Percentiles rank a stretch among this genome's conserved stretches.
These are phyloP conservation scores for Aspergillus tamarii DNA, from an alignment of 2,329 filamentous ascomycete species.

Conservation along the genomic window DNA sequence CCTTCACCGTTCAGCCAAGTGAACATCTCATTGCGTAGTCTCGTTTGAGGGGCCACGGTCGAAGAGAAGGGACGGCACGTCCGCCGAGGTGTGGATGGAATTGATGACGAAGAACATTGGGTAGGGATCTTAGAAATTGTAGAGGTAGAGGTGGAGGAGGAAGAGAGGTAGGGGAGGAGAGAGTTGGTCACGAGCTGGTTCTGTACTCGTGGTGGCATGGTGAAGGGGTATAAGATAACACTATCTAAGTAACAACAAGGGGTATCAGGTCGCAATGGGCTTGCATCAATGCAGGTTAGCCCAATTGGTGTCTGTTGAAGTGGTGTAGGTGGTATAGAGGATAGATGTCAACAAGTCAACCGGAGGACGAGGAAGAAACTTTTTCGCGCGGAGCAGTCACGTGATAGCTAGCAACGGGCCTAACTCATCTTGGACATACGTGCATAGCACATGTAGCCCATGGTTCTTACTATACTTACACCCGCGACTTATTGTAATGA, in stretches of 20 bases:
- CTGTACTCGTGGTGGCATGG: slow-evolving; percentile 46
- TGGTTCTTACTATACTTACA: neutral
- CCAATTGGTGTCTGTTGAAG: slow-evolving; percentile 24
- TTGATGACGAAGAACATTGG: slow-evolving; percentile 13
- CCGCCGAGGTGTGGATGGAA: slow-evolving; percentile 24
- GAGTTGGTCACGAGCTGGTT: slow-evolving; percentile 38
- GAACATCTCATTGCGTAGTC: slow-evolving; percentile 59
- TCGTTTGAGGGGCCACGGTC: slow-evolving; percentile 46
- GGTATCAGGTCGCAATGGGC: slow-evolving; percentile 4
- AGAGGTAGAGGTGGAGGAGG: slow-evolving; percentile 25
- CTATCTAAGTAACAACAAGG: neutral
- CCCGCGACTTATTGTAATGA: neutral
- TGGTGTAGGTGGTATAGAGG: slow-evolving; percentile 15
- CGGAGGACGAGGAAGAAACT: slow-evolving; percentile 32
- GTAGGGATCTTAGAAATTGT: slow-evolving; percentile 13
- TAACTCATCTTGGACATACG: neutral
- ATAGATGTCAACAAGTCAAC: slow-evolving; percentile 16
- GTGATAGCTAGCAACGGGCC: neutral
- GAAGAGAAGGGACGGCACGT: slow-evolving; percentile 37
- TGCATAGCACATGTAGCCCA: neutral
- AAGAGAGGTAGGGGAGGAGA: slow-evolving; percentile 35
- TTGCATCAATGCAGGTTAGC: neutral
- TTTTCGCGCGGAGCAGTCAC: slow-evolving; percentile 23
- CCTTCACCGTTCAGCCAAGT: slow-evolving; percentile 57
- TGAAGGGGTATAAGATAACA: slow-evolving; percentile 5